These are phyloP conservation scores for Kazachstania bromeliacearum DNA, from an alignment of 805 yeast genomes.

Conservation along the genomic window DNA sequence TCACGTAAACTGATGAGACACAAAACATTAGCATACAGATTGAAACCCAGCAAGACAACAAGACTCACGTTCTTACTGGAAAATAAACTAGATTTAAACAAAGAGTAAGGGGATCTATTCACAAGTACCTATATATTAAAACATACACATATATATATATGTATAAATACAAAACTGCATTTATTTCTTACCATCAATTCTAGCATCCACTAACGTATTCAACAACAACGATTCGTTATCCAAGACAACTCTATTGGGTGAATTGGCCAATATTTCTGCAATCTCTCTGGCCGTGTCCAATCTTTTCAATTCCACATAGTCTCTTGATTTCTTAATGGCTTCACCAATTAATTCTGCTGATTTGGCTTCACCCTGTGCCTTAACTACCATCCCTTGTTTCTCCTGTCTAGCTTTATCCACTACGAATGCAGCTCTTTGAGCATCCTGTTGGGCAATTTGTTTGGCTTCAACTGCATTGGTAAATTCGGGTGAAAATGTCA, in stretches of 20 bases:
- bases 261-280: constrained; percentile 70
- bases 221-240: constrained; percentile 88
- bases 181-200: constrained; percentile 26
- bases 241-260: constrained; percentile 86
- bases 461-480: constrained; percentile 97
- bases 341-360: constrained; percentile 98
- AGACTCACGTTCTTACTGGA: constrained; percentile 6
- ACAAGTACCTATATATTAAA: too few relatives aligned
- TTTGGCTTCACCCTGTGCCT: constrained; percentile 97
- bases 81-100: too few relatives aligned
- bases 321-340: constrained; percentile 92
- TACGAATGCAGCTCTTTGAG: constrained; percentile 94
- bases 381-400: constrained; percentile 92
- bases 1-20: constrained; percentile 45
- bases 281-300: constrained; percentile 96
- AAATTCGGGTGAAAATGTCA: constrained; percentile 97
- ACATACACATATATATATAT: not conserved
- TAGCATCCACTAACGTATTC: constrained; percentile 75
- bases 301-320: constrained; percentile 93
- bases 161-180: not conserved
- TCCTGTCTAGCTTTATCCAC: constrained; percentile 97
- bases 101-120: too few relatives aligned
- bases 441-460: constrained; percentile 99
- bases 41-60: constrained; percentile 15
- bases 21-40: constrained; percentile 23